A percentile compares a stretch with the other conserved stretches of the same genome.
Evolutionary conservation across 1,284 basidiomycete genomes (phyloP).

Genomic region (Fistulina hepatica): DNA sequence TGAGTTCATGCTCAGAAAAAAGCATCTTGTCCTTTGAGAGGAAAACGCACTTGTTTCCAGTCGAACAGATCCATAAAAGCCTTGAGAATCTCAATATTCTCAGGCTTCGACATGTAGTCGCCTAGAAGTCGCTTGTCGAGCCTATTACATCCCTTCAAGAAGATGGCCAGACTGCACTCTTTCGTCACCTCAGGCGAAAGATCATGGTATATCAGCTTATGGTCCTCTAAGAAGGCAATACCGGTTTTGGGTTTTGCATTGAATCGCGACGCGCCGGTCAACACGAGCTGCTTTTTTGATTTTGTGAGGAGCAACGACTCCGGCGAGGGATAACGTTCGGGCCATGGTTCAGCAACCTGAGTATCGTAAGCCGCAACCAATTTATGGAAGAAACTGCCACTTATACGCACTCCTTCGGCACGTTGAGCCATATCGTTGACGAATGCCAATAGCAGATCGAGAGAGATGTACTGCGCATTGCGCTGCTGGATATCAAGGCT

Average conservation of each 20-base stretch:
- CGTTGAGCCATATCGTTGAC: slow-evolving; percentile 85
- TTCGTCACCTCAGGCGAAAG: slow-evolving; percentile 39
- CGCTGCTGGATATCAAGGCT: slow-evolving; percentile 60
- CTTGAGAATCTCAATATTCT: slow-evolving; percentile 77
- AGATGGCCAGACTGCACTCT: slow-evolving; percentile 61
- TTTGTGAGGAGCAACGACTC: slow-evolving; percentile 65
- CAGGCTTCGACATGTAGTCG: slow-evolving; percentile 87
- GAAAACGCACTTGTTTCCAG: slow-evolving; percentile 68
- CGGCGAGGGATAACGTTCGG: slow-evolving; percentile 37
- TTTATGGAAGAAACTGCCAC: slow-evolving; percentile 7
- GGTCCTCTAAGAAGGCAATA: slow-evolving; percentile 82
- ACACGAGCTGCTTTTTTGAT: slow-evolving; percentile 77
- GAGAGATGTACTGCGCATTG: slow-evolving; percentile 76
- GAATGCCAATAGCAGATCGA: slow-evolving; percentile 83
- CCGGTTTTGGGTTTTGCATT: slow-evolving; percentile 95
- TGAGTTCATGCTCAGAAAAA: slow-evolving; percentile 5
- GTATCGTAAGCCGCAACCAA: slow-evolving; percentile 6
- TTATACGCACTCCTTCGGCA: slow-evolving; percentile 56
- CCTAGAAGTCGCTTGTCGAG: slow-evolving; percentile 93
- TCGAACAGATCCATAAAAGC: slow-evolving; percentile 88
- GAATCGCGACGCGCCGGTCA: slow-evolving; percentile 81
- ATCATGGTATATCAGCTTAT: slow-evolving; percentile 71
- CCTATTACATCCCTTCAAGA: slow-evolving; percentile 78
- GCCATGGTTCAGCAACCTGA: slow-evolving; percentile 44
- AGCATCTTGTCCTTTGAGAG: slow-evolving; percentile 2